Percentiles rank a stretch among this genome's conserved stretches.
phyloP scores from a whole-genome alignment of 441 rosid genomes.

The Populus hybrid region DNA sequence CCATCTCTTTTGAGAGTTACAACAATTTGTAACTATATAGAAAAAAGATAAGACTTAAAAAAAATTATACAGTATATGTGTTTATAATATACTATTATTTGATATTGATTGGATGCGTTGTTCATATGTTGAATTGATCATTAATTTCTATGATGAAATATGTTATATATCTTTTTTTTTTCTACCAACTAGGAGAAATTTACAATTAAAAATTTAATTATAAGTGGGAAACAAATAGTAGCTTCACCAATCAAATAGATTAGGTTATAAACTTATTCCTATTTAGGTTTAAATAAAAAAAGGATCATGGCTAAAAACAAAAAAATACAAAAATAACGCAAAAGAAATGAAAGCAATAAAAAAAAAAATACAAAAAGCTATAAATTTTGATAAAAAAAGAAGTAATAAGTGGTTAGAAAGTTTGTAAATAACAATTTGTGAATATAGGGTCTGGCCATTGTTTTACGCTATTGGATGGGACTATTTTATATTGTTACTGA shows the following conservation, averaged over 20 bases:
- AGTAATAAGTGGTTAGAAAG: constrained; percentile 36
- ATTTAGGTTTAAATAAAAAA: background rate
- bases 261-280: background rate
- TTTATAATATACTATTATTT: no score
- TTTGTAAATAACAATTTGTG: constrained; percentile 11
- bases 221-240: background rate
- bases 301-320: background rate
- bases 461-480: background rate
- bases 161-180: background rate
- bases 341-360: background rate
- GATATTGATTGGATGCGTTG: no score
- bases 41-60: no score
- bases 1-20: no score
- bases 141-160: no score
- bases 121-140: no score
- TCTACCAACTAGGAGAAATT: background rate
- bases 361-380: background rate
- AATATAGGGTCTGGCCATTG: constrained; percentile 3
- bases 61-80: no score
- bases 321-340: background rate
- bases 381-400: constrained; percentile 31
- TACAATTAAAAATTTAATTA: background rate
- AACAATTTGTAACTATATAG: no score
- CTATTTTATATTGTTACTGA: no score
- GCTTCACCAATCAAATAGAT: no score